Conservation (phyloP, 202 grass and related monocot genomes). For the Setaria italica region DNA sequence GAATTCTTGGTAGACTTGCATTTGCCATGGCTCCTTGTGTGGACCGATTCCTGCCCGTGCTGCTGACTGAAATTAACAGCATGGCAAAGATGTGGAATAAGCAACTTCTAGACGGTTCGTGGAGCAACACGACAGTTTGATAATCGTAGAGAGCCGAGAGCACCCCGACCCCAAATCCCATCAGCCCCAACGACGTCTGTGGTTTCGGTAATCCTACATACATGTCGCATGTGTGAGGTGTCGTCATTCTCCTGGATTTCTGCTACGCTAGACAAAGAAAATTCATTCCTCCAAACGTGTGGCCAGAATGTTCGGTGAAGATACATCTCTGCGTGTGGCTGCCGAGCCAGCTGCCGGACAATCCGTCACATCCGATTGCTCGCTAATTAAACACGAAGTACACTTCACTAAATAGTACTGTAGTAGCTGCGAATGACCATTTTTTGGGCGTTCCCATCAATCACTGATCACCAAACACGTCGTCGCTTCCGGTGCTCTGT, state of each 20-base stretch:
- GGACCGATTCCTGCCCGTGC: not conserved
- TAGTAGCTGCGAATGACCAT: not conserved
- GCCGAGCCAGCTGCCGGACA: not conserved
- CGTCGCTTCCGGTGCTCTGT: too few species aligned
- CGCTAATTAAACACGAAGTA: not conserved
- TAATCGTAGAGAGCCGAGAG: not conserved
- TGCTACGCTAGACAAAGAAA: not conserved
- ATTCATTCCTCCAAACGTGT: not conserved
- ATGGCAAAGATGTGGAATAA: not conserved
- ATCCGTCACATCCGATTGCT: not conserved
- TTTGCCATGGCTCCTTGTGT: not conserved
- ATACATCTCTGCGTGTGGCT: not conserved
- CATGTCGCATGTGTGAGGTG: too few species aligned
- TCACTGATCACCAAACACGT: not conserved
- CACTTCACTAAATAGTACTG: too few species aligned
- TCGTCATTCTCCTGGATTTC: not conserved
- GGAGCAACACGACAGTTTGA: not conserved
- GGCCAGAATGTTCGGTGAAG: slow-evolving; percentile 3
- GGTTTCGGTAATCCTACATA: not conserved
- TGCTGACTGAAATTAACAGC: not conserved
- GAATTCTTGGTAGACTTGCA: not conserved
- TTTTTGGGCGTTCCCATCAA: not conserved
- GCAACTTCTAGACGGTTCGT: not conserved
- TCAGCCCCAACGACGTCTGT: not conserved
- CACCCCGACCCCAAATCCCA: not conserved